Base-by-base conservation (phyloP, 768 basidiomycete species). In the Mycena floridula region DNA sequence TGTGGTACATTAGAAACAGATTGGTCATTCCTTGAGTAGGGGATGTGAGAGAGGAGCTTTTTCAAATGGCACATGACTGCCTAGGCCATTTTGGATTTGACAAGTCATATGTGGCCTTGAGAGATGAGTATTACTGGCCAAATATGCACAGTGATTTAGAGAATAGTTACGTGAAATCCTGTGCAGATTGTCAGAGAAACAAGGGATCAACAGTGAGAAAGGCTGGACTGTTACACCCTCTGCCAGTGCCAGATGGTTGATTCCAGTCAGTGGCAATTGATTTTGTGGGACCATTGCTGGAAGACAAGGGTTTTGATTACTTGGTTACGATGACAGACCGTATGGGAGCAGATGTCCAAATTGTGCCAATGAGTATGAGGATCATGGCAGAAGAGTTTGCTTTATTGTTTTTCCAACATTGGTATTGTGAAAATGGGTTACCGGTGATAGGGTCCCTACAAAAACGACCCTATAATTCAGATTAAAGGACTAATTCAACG, bases 341-440 rank as follows among this genome's bases (percentile, higher is more conserved):
- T 16, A 47, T 54, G 3, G 45, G 44, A n/a, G 36, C 58, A 0
- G 49, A 53, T 22, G 21, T 56, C 26, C 53, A 36, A 6, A 43
- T 48, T 27, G 44, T 38, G 18, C 50, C 40, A 36, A 52, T 35
- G 24, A 42, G 20, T 24, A 47, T 45, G 3, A 39, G 50, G 35
- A 38, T 50, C 12, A 36, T 42, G 0, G 55, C 60, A 2, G 26
- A 48, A 20, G 36, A 60, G 5, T 36, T 60, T 5, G 57, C 60
- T 1, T 24, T 36, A 6, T 18, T 60, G 0, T 55, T 61, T 24
- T 61, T 62, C 26, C 43, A 57, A 11, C 13, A 48, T 4, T 59
- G 58, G 54, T 61, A 59, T 42, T 60, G 59, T 26, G 52, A 63
- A 37, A 63, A 63, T 43, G 65, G 68, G 0, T 36, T 62, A 1